Evolutionary conservation across 495 filamentous ascomycete genomes (phyloP), one percentile per base, ranked within the genome.

Genomic region (Xylaria longipes): DNA sequence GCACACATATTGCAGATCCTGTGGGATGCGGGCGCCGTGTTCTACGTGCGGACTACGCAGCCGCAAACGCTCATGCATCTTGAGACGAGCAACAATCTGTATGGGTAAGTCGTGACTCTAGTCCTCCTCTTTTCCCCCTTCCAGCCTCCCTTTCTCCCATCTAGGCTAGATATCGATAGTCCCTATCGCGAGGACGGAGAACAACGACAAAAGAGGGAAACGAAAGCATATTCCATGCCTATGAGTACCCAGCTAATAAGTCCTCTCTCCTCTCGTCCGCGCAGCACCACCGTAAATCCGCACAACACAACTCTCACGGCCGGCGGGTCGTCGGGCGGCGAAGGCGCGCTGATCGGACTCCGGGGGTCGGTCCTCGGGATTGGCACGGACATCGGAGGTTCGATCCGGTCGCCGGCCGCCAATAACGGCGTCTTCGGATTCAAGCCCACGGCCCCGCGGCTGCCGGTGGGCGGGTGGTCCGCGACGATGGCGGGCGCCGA

Each of bases 341-440:
- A 94, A 76, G 87, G 84, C 0, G 88, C 91, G 0, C 80, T 93
- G n/a, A 71, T 92, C 45, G 89, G 83, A 1, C 78, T 88, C 1
- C 77, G 86, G 1, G 91, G 90, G 2, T 89, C 86, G 43, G 80
- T 85, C 37, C 78, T 93, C 0, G 91, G 91, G 0, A 88, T 94
- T 52, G 91, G 91, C 0, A 90, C 89, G 1, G 91, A 93, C 74
- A 87, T 94, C 56, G 91, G 87, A 25, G 91, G 91, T 5, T 91
- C 88, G 5, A 91, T 93, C 71, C 83, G 90, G 0, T 84, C 84
- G 41, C 92, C 92, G 0, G 90, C 92, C 0, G 87, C 86, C 27
- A 84, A 89, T 65, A 86, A 89, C 71, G 91, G 89, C 5, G 63
- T 94, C 1, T 94, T 87, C 79, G 90, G 90, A 0, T 79, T 92